Conservation (phyloP, 2,329 filamentous ascomycete genomes). For the Bimuria novae-zelandiae region DNA sequence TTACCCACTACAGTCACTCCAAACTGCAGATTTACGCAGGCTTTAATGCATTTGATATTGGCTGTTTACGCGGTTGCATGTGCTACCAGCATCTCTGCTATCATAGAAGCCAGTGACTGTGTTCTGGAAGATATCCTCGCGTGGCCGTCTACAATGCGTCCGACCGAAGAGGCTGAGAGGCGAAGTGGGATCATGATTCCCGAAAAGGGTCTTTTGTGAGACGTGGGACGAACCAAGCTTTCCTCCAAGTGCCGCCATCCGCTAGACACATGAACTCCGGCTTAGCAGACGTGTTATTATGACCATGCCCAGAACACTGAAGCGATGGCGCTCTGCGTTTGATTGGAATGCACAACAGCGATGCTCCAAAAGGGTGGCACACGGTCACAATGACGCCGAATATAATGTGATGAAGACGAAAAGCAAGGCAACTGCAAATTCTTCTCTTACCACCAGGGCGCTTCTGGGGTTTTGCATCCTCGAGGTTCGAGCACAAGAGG, state of each 20-base stretch:
- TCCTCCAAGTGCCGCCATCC: slow-evolving; percentile 9
- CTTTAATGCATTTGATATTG: slow-evolving; percentile 23
- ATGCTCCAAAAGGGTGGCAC: too few species aligned
- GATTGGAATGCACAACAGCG: too few species aligned
- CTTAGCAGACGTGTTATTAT: neutral
- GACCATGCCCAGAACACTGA: neutral
- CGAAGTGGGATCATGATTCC: too few species aligned
- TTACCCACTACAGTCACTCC: slow-evolving; percentile 2
- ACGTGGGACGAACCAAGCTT: slow-evolving; percentile 18
- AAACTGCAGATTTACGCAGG: slow-evolving; percentile 17
- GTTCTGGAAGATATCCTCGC: slow-evolving; percentile 25
- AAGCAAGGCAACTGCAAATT: neutral
- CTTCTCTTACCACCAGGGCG: neutral
- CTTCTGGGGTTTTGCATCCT: neutral
- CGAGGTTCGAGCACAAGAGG: neutral
- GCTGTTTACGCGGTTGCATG: slow-evolving; percentile 24
- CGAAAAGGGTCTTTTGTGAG: slow-evolving; percentile 12
- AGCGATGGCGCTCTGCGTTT: too few species aligned
- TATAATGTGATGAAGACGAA: neutral
- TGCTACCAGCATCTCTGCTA: slow-evolving; percentile 9
- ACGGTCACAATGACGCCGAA: neutral
- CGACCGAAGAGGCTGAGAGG: too few species aligned
- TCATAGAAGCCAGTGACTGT: slow-evolving; percentile 3
- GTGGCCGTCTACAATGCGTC: too few species aligned
- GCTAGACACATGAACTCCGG: neutral